A percentile compares a stretch with the other conserved stretches of the same genome.
These are phyloP conservation scores for Effrenium voratum DNA, from an alignment of 73 alveolate species.

Conservation along the genomic window DNA sequence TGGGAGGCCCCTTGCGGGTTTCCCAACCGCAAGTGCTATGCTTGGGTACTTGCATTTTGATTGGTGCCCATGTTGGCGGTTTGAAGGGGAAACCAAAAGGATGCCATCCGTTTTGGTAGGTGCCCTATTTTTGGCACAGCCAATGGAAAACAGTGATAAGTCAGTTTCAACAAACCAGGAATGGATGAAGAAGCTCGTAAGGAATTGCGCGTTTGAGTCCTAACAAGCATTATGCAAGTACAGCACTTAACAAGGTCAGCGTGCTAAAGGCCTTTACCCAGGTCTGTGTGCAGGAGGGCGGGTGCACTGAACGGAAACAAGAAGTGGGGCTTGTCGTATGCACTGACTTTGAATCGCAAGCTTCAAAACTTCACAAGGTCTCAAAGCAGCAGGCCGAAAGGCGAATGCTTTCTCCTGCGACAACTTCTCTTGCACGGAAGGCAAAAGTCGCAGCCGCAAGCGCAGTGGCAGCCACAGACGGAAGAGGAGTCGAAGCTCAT, in stretches of 20 bases:
- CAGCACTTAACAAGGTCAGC: neutral
- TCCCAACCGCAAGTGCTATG: neutral
- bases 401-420: too few species aligned
- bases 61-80: neutral
- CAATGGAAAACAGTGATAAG: too few species aligned
- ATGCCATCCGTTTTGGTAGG: neutral
- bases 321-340: too few species aligned
- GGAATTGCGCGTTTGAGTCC: too few species aligned
- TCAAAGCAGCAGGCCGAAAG: too few species aligned
- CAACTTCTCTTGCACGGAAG: neutral
- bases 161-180: too few species aligned
- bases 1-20: neutral
- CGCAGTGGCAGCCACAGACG: constrained; percentile 34
- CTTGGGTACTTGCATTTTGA: neutral
- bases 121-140: neutral
- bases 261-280: neutral
- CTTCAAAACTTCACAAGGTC: too few species aligned
- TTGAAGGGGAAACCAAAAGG: neutral
- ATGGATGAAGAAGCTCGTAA: too few species aligned
- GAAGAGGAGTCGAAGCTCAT: constrained; percentile 50
- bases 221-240: too few species aligned
- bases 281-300: neutral
- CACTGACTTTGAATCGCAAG: too few species aligned
- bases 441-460: neutral
- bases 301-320: too few species aligned